Percentiles rank a stretch among this genome's conserved stretches.
phyloP scores from a whole-genome alignment of 768 basidiomycete genomes.

The Saitozyma sp. region DNA sequence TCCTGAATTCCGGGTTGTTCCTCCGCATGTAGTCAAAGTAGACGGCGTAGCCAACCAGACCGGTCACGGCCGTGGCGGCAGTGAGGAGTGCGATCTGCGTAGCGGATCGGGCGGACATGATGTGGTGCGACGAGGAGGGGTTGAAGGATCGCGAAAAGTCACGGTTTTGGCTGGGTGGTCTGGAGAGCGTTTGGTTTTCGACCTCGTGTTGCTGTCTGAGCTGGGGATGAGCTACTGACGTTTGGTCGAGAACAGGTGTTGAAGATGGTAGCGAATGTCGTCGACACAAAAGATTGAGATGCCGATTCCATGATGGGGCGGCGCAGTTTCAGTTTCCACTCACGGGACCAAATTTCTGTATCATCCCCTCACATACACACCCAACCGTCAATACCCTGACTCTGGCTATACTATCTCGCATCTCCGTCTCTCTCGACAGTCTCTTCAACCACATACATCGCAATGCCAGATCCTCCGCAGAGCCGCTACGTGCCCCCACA shows the following conservation, averaged over 20 bases:
- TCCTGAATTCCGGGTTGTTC: conserved; percentile 82
- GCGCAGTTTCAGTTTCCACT: background rate
- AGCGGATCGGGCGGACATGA: conserved; percentile 24
- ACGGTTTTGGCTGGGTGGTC: too few relatives aligned
- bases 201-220: too few relatives aligned
- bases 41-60: conserved; percentile 70
- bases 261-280: too few relatives aligned
- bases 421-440: background rate
- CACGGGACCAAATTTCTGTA: background rate
- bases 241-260: too few relatives aligned
- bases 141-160: too few relatives aligned
- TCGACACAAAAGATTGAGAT: too few relatives aligned
- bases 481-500: conserved; percentile 37
- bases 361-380: background rate
- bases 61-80: conserved; percentile 44
- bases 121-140: too few relatives aligned
- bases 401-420: background rate
- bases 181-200: too few relatives aligned
- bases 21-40: conserved; percentile 96
- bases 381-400: too few relatives aligned
- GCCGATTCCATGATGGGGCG: background rate
- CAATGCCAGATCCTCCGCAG: conserved; percentile 3
- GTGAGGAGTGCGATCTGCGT: conserved; percentile 36
- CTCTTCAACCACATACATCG: background rate
- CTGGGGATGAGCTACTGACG: too few relatives aligned